Evolutionary conservation across 495 filamentous ascomycete species (phyloP), one percentile per base, ranked within the genome.

Genomic region (Emericellopsis terricola): DNA sequence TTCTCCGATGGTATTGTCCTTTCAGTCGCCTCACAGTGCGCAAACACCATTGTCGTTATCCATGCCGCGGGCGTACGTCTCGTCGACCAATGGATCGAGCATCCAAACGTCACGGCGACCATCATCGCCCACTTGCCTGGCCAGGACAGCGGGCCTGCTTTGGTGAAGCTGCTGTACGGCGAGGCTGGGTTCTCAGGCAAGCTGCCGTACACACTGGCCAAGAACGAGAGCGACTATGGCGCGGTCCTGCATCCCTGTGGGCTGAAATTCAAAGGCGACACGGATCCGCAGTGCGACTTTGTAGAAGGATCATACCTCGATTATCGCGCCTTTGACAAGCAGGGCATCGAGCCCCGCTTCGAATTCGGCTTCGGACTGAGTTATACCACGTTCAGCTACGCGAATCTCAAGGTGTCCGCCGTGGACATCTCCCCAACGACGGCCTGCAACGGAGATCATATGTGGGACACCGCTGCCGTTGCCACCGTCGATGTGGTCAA

Each of bases 311-410:
- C 78, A 0, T 69, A 68, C 26, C 58, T 82, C 31, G 78, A 77
- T 44, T 81, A 81, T 39, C 64, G 73, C 15, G 61, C 69, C 36
- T 80, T 81, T 36, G 73, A 80, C 41, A 58, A 56, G 24, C 46
- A 65, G 33, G 71, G 76, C 38, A 67, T 80, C 41, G 61, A 55
- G 1, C 75, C 76, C 1, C 60, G 72, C 4, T 83, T 68, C 40
- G 72, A 76, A 41, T 84, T 83, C 41, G 80, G 78, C 9, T 81
- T 69, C 35, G 79, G 79, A 1, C 55, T 82, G 2, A 71, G 68
- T 13, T 82, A 80, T 48, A 78, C 75, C 4, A 73, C 63, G 1
- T 82, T 79, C 48, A 40, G 50, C 11, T 69, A 64, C 38, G 52
- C 60, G 1, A 44, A 41, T 15, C 52, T 73, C 1, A 15, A 39